Percentiles rank a stretch among this genome's conserved stretches.
Evolutionary conservation across 78 protist genomes (phyloP).

Genomic region (Isochrysis galbana): DNA sequence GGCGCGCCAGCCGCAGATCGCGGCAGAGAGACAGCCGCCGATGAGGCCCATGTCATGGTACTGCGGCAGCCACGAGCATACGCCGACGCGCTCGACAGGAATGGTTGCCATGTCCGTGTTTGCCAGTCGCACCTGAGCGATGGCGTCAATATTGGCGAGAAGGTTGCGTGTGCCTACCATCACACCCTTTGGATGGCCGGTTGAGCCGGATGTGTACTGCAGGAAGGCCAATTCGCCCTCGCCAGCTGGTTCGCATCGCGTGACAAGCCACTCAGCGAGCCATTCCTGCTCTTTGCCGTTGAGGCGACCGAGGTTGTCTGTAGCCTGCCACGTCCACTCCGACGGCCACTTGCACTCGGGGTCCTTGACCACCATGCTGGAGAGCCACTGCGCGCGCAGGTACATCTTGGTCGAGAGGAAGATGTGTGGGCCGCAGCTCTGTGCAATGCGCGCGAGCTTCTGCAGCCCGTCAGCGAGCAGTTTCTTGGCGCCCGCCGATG

Average conservation of each 20-base stretch:
- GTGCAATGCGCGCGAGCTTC: not conserved
- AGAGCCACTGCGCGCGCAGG: not conserved
- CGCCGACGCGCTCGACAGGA: not conserved
- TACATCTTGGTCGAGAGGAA: not conserved
- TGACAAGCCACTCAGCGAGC: not conserved
- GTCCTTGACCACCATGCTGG: not conserved
- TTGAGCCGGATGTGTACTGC: conserved; percentile 6
- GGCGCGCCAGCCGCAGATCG: not conserved
- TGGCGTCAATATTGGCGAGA: not conserved
- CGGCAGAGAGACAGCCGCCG: not conserved
- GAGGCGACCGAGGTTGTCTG: not conserved
- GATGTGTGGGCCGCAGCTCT: not conserved
- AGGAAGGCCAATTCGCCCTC: not conserved
- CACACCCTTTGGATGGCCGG: conserved; percentile 1
- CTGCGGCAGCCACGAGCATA: conserved; percentile 15
- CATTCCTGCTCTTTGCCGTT: not conserved
- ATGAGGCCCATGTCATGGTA: conserved; percentile 33
- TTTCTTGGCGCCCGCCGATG: not conserved
- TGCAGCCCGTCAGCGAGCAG: not conserved
- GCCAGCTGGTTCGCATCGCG: not conserved
- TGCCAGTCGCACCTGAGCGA: not conserved
- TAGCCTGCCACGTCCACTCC: not conserved
- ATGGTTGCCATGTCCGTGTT: not conserved
- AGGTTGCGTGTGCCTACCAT: not conserved
- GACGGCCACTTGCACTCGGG: not conserved